Base-by-base conservation (phyloP, 768 basidiomycete genomes). In the Boletus huronensis region DNA sequence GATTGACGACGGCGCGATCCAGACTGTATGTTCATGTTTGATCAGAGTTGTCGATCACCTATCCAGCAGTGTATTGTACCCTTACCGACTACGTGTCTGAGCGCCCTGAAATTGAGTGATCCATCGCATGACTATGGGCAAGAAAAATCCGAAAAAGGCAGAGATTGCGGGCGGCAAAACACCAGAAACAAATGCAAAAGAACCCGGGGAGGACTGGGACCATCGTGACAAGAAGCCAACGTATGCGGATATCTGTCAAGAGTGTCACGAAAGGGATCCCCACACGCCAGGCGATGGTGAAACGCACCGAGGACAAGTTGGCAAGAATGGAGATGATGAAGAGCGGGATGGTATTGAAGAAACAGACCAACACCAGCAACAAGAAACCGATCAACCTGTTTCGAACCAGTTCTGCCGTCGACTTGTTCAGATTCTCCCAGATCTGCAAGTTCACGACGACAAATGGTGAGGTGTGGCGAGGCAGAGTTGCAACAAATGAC, bases 331-430 rank as follows among this genome's bases (percentile, higher is more conserved):
- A 95, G 58, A 98, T 93, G 58, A 91, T 75, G 66, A 95, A 82
- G 17, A 99, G 75, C 19, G 97, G 97, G 10, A 96, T 76, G 34
- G 94, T 98, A 76, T 99, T 95, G 77, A 98, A 83, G 76, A 93
- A 94, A 71, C 93, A 95, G 45, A 98, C 83, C 29, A 83, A 63
- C 21, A 79, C 75, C 50, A 99, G 80, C 71, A 88, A 80, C 35
- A 88, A 55, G 72, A 91, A 90, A n/a, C 97, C 96, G 25, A 88
- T 72, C 31, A 78, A 72, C 63, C 79, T 81, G 70, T 89, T 88
- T 36, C 85, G 79, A 25, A 81, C 71, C 23, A 91, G 67, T 59
- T 90, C 85, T 7, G 72, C 79, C 17, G 87, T 77, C 2, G 85
- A 81, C 65, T 82, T 83, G 64, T 84, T 86, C 76, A 98, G 79